These are phyloP conservation scores for Epithemia pelagica DNA, from an alignment of 108 stramenopile species.

Conservation along the genomic window DNA sequence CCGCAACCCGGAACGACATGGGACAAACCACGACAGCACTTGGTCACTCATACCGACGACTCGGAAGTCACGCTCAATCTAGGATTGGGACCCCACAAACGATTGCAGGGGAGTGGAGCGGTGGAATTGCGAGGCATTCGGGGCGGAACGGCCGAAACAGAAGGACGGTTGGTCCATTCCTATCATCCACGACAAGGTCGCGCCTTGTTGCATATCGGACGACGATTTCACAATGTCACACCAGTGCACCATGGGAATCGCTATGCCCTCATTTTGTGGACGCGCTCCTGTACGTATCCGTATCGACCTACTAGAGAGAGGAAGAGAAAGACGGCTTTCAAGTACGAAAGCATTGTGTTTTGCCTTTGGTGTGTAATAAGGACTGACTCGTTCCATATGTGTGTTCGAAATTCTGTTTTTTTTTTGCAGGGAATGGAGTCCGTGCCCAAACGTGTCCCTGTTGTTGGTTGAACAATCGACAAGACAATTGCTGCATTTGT, in stretches of 20 bases:
- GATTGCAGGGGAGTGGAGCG: slow-evolving; percentile 56
- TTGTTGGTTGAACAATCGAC: slow-evolving; percentile 69
- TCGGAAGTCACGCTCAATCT: slow-evolving; percentile 78
- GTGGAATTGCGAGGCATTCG: slow-evolving; percentile 68
- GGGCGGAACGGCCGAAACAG: slow-evolving; percentile 47
- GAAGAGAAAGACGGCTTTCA: neutral
- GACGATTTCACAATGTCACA: slow-evolving; percentile 74
- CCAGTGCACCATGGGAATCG: slow-evolving; percentile 59
- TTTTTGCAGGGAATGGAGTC: slow-evolving; percentile 2
- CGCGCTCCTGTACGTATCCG: slow-evolving; percentile 52
- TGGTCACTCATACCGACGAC: slow-evolving; percentile 82
- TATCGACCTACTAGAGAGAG: slow-evolving; percentile 8
- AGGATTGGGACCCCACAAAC: slow-evolving; percentile 56
- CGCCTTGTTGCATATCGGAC: slow-evolving; percentile 67
- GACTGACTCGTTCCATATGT: neutral
- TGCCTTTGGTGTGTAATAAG: neutral
- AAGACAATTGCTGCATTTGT: slow-evolving; percentile 41
- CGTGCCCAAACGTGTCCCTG: slow-evolving; percentile 61
- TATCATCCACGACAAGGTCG: slow-evolving; percentile 45
- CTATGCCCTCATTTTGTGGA: slow-evolving; percentile 73
- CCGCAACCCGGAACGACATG: slow-evolving; percentile 27
- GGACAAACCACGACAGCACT: slow-evolving; percentile 48
- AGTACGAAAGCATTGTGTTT: too few relatives aligned
- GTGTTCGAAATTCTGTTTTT: neutral
- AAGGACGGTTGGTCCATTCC: slow-evolving; percentile 29